These are phyloP conservation scores for Lepiota venenata DNA, from an alignment of 768 basidiomycete species.

Conservation along the genomic window DNA sequence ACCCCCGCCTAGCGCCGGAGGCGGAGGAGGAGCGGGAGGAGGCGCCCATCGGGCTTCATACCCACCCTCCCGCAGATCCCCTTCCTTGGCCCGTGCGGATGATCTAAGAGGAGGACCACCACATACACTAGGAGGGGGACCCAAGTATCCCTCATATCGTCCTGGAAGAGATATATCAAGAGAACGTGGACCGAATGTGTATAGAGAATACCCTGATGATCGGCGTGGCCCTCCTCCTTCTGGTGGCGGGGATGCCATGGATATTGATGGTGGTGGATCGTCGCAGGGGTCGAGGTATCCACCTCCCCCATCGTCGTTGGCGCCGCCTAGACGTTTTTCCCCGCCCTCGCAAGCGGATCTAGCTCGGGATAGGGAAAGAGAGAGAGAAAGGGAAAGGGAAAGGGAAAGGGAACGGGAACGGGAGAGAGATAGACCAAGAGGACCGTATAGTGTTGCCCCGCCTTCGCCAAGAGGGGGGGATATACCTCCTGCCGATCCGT, in stretches of 20 bases:
- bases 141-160: constrained; percentile 5
- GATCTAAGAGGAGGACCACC: neutral
- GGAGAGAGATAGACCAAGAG: neutral
- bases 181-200: constrained; percentile 27
- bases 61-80: neutral
- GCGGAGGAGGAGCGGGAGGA: neutral
- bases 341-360: constrained; percentile 30
- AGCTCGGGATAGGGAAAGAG: constrained; percentile 26
- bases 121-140: neutral
- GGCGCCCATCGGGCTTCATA: neutral
- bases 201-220: constrained; percentile 38
- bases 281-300: constrained; percentile 13
- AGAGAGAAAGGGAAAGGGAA: constrained; percentile 2
- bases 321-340: constrained; percentile 25
- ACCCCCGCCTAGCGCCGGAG: neutral
- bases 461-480: constrained; percentile 19
- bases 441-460: constrained; percentile 13
- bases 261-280: constrained; percentile 18
- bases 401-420: neutral
- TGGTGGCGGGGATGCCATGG: constrained; percentile 31
- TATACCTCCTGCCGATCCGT: constrained; percentile 26
- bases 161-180: constrained; percentile 24
- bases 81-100: neutral
- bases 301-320: constrained; percentile 11
- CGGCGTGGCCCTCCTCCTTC: constrained; percentile 33